Evolutionary conservation across 768 basidiomycete species (phyloP), one percentile per base, ranked within the genome.

Genomic region (Trametes cinnabarina): DNA sequence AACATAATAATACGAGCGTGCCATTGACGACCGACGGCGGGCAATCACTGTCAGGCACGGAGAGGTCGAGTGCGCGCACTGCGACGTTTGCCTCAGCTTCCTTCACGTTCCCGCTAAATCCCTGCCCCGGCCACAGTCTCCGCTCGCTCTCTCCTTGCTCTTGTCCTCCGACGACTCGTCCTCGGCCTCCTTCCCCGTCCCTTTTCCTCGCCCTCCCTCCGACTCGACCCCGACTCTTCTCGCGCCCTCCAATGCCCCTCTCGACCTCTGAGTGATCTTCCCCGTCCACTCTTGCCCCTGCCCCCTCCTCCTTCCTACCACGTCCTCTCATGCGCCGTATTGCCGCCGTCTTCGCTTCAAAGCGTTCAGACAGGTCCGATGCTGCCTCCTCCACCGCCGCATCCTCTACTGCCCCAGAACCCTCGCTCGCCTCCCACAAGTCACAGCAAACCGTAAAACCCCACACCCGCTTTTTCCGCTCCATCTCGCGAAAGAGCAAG

Each of bases 281-380:
- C 57, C 47, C 40, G 46, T 40, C 19, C 48, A 47, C 32, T 14
- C 23, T 34, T n/a, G 35, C 17, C 53, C 22, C 22, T 42, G 15
- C 44, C 41, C 22, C 19, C 28, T 44, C 50, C 40, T 20, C 34
- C 47, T 46, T 44, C 44, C 43, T 35, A 7, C 55, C 26, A 46
- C 35, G 34, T 22, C 58, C 44, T 25, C 61, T 30, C 60, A 63
- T 63, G 63, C 62, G 53, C 46, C 61, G 63, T 42, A 55, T 90
- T 68, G 79, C 79, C 55, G 81, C 84, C 49, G 80, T 84, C 65
- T 82, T 89, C 67, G 62, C 58, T 40, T 54, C 59, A 34, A 70
- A 74, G 67, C 77, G 75, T 63, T 70, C 73, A 62, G 74, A 77
- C 73, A 80, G 73, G 70, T 68, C 70, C 55, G 71, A 71, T 50